Base-by-base conservation (phyloP, 495 filamentous ascomycete species). In the Aeminium ludgeri region DNA sequence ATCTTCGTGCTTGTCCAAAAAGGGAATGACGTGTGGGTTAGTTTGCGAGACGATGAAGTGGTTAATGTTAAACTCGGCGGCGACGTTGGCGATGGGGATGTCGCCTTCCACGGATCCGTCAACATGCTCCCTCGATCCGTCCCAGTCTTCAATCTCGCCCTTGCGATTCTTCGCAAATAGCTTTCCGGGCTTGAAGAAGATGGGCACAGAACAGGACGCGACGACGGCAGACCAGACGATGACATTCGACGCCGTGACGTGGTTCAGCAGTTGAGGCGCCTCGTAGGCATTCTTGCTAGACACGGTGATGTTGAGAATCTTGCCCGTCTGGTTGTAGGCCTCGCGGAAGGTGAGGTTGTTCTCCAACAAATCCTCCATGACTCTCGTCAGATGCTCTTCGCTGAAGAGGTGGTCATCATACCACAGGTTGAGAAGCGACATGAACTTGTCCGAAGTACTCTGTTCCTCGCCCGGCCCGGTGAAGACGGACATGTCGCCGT, bases 61-160 rank as follows among this genome's bases (percentile, higher is more conserved):
- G 54, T 94, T 96, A 60, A 94, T 86, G 53, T 94, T 93, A 61
- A 94, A 93, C 81, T 94, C 87, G 50, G 94, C 86, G 0, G 86
- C 78, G 10, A 96, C 65, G 8, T 82, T 69, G 33, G 76, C 85
- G 81, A 93, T 93, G 16, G 87, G 87, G 1, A 96, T 67, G 59
- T 96, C 87, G 44, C 85, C 85, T 50, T 95, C 86, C 3, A 96
- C 82, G 0, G 84, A 92, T 4, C 87, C 87, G 57, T 96, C 87
- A 18, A 36, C 3, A 17, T 20, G 34, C 80, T 80, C 13, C 81
- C 78, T 6, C 79, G 72, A 10, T 81, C 79, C 50, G 12, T 86
- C 84, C 86, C 86, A 94, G 0, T 79, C 77, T 10, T 73, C 69
- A 10, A 80, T 70, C 46, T 79, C 70, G 12, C 83, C 82, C 2